Evolutionary conservation across 177 flowering plant genomes (phyloP), one percentile per base, ranked within the genome.

Genomic region (Telopea speciosissima): DNA sequence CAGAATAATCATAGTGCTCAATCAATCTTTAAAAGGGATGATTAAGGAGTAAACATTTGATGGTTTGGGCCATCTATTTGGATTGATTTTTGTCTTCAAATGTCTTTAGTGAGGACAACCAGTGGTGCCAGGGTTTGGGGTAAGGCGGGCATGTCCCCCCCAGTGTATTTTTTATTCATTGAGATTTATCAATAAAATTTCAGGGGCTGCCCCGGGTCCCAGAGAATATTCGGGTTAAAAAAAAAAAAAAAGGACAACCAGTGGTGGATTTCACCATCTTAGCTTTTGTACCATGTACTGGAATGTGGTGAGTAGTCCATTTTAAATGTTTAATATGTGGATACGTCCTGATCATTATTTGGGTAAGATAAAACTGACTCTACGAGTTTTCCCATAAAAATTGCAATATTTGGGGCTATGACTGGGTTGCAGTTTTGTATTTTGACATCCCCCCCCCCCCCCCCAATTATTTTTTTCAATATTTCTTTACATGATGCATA

Each of bases 301-400:
- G 24, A 6, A 11, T 16, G 19, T 49, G 19, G 19, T 49, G 14
- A 19, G 54, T 13, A 49, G 63, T 61, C 25, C 16, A 23, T 61
- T 7, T 61, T 5, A 36, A 36, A 36, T 36, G 2, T 24, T 24
- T 61, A 10, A 28, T 61, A 61, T 61, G 25, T 61, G 63, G 28
- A 61, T 61, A 24, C 26, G 28, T 25, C 24, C 26, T 23, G 26
- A 66, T 66, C 9, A 12, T 52, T 67, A 25, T 67, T n/a, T 67
- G 26, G 52, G 25, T 60, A 60, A 67, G 52, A 69, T 58, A 59
- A 68, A 58, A 36, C 16, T 28, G 66, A 23, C 21, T 62, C 23
- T 26, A 26, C 13, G 19, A 49, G 54, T 6, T 11, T 12, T 49
- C 14, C 54, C 54, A 11, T 11, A 49, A 12, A 49, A 12, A 49